A percentile compares a stretch with the other conserved stretches of the same genome.
Conservation (phyloP, 768 basidiomycete genomes). For the Pseudohyphozyma bogoriensis region DNA sequence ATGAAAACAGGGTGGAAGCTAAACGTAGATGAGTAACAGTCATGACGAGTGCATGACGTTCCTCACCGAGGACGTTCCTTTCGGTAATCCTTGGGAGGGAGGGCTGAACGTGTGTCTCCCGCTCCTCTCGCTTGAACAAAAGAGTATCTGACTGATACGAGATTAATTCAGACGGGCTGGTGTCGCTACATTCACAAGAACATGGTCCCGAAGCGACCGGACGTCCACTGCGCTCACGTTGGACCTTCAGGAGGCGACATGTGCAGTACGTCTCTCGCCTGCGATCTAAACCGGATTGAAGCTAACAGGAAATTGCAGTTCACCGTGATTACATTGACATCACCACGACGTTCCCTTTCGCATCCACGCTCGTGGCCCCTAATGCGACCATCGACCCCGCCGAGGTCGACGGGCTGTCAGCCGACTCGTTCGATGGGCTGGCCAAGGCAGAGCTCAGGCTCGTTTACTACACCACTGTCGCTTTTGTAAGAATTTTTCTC, state of each 20-base stretch:
- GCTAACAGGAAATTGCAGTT: no score
- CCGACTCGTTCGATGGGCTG: no score
- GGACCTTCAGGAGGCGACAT: neutral
- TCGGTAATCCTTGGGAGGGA: neutral
- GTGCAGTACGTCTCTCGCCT: neutral
- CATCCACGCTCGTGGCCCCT: no score
- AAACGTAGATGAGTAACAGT: neutral
- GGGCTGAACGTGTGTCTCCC: neutral
- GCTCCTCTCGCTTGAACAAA: neutral
- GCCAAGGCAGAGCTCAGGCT: no score
- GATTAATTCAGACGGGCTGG: neutral
- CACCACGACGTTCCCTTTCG: no score
- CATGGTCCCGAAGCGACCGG: conserved; percentile 4
- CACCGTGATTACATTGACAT: no score
- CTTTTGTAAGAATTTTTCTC: no score
- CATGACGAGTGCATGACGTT: conserved; percentile 1
- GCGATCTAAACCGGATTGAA: no score
- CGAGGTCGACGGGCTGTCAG: no score
- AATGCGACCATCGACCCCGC: no score
- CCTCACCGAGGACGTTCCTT: neutral
- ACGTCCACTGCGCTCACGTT: conserved; percentile 6
- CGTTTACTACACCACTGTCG: no score
- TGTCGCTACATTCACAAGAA: conserved; percentile 4
- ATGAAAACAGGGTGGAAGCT: no score
- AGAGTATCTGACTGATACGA: neutral